phyloP scores from a whole-genome alignment of 495 filamentous ascomycete species.

The Aspergillus carlsbadensis region DNA sequence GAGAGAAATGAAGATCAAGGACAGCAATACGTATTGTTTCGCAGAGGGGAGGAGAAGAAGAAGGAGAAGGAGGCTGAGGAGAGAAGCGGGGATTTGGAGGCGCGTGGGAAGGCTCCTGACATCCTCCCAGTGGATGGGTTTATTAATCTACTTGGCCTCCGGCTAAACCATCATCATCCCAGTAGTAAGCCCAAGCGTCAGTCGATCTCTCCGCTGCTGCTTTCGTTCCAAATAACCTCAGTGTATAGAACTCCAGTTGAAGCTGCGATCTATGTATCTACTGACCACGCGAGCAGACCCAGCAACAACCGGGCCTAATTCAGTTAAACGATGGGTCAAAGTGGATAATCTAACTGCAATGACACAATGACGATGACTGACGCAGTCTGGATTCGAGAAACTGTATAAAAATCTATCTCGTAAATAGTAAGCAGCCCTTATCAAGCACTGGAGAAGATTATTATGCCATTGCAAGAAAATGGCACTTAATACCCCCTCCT shows the following conservation, averaged over 20 bases:
- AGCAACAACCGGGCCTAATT: background rate
- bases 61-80: constrained; percentile 25
- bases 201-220: too few relatives aligned
- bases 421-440: too few relatives aligned
- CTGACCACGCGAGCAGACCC: background rate
- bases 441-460: too few relatives aligned
- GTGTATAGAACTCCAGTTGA: background rate
- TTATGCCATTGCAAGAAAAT: too few relatives aligned
- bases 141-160: constrained; percentile 1
- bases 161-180: background rate
- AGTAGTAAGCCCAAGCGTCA: too few relatives aligned
- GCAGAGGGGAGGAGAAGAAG: constrained; percentile 10
- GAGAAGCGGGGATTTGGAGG: constrained; percentile 13
- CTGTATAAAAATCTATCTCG: too few relatives aligned
- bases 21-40: background rate
- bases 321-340: background rate
- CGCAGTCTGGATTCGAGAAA: too few relatives aligned
- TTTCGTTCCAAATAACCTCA: background rate
- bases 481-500: background rate
- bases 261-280: background rate
- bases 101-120: constrained; percentile 8
- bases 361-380: background rate
- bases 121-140: constrained; percentile 13
- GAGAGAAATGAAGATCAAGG: background rate
- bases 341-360: background rate